Base-by-base conservation (phyloP, 768 basidiomycete genomes). In the Termitomyces sp. region DNA sequence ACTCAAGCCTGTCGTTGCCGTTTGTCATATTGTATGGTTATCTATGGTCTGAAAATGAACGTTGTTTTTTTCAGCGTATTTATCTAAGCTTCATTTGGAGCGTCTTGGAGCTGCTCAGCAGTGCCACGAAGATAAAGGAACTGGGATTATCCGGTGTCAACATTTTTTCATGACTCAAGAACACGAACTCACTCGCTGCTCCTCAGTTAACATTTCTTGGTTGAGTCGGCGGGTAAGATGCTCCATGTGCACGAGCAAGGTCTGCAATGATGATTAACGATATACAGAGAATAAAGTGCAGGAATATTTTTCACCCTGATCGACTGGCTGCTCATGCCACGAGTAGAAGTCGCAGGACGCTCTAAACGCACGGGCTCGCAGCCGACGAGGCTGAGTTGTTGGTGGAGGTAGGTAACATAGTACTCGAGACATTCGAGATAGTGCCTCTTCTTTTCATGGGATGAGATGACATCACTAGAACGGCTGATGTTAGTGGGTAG, bases 381-480 rank as follows among this genome's bases (percentile, higher is more conserved):
- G 15, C 81, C 80, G 11, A 84, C 66, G 46, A 80, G 76, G 0
- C 71, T 71, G 41, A 87, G 72, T 55, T 85, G 84, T 30, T 86
- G 75, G 59, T 87, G 85, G 11, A 89, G 72, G 62, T 82, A 87
- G 30, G 77, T 65, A 14, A 88, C 80, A 66, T 89, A 90, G 56
- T 85, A 79, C 61, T 90, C 87, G 7, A 90, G 69, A 60, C 84
- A 86, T 62, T 87, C 86, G 23, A 89, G 76, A 63, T 89, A 89
- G 62, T 84, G 78, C 2, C 87, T 72, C 62, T 89, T 89, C 64
- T 89, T 89, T 63, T 89, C 87, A 62, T 90, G 87, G 6, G 86
- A 87, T 3, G 87, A 85, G 54, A 90, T 88, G n/a, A 77, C 76
- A 50, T 89, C 87, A 1, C 85, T 86, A 57, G 55, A 43, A 51